Conservation (phyloP, 306 rosid genomes). For the Boehmeria nivea region DNA sequence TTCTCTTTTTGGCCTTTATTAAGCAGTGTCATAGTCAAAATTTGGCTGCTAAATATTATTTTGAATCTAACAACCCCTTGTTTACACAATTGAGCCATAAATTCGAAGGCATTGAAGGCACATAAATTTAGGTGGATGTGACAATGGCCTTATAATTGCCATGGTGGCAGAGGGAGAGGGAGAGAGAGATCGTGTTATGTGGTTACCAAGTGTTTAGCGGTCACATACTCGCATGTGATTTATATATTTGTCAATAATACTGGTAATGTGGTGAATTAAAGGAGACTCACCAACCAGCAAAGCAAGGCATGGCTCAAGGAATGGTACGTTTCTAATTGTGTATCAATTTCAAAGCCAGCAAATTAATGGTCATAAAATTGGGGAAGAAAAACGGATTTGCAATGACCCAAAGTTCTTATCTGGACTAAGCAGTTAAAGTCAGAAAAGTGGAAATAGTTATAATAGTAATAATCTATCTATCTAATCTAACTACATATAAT, state of each 20-base stretch:
- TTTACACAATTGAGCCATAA: neutral
- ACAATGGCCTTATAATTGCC: neutral
- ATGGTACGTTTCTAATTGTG: too few relatives aligned
- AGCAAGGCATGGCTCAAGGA: neutral
- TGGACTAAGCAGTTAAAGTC: too few relatives aligned
- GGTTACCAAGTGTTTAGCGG: neutral
- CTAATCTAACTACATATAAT: too few relatives aligned
- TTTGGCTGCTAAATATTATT: neutral
- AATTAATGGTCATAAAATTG: neutral
- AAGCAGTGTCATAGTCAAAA: neutral
- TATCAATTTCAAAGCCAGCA: too few relatives aligned
- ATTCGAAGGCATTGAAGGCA: neutral
- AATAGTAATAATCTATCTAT: too few relatives aligned
- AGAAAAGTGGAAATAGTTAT: too few relatives aligned
- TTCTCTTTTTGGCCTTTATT: too few relatives aligned
- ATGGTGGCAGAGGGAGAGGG: too few relatives aligned
- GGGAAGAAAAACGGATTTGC: neutral
- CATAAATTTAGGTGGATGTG: neutral
- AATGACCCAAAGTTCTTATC: too few relatives aligned
- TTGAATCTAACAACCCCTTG: neutral
- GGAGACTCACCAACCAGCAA: neutral
- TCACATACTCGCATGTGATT: neutral
- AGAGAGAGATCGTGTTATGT: too few relatives aligned
- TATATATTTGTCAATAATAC: too few relatives aligned
- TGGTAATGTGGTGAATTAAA: neutral